Evolutionary conservation across 1,284 basidiomycete species (phyloP).

Genomic region (Singerocomus inundabilis): DNA sequence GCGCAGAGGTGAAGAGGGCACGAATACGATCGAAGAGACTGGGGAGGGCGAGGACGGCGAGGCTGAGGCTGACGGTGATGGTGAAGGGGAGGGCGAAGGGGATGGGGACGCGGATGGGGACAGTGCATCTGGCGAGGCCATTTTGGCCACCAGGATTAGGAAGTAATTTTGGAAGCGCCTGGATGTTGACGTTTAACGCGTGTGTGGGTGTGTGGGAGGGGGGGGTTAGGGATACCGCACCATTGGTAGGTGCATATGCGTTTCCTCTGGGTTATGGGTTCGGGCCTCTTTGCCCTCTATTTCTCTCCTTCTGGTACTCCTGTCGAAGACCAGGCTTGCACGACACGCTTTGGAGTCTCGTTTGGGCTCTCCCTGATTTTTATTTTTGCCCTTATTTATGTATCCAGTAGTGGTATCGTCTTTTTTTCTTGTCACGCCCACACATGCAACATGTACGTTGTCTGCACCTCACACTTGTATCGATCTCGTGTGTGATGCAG

Average conservation of each 20-base stretch:
- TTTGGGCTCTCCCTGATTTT: not conserved
- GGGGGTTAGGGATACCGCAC: no score
- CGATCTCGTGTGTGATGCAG: not conserved
- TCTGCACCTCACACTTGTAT: no score
- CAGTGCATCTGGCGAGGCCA: conserved; percentile 33
- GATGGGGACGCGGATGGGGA: conserved; percentile 36
- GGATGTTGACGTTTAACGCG: no score
- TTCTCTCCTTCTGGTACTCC: not conserved
- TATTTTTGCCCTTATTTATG: not conserved
- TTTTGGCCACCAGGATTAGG: conserved; percentile 24
- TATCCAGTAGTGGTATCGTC: not conserved
- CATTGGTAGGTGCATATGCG: not conserved
- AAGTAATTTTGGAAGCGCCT: conserved; percentile 7
- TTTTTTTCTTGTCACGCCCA: not conserved
- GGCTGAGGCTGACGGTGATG: not conserved
- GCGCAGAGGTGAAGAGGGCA: conserved; percentile 35
- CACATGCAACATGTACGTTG: not conserved
- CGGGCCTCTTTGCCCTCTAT: not conserved
- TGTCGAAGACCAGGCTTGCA: not conserved
- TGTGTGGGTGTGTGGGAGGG: no score
- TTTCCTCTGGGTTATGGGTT: not conserved
- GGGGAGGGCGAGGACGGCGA: conserved; percentile 32
- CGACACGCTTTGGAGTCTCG: not conserved
- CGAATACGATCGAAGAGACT: conserved; percentile 32
- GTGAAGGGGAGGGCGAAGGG: conserved; percentile 23